A percentile compares a stretch with the other conserved stretches of the same genome.
These are phyloP conservation scores for Meripilus lineatus DNA, from an alignment of 1,284 basidiomycete species.

Conservation along the genomic window DNA sequence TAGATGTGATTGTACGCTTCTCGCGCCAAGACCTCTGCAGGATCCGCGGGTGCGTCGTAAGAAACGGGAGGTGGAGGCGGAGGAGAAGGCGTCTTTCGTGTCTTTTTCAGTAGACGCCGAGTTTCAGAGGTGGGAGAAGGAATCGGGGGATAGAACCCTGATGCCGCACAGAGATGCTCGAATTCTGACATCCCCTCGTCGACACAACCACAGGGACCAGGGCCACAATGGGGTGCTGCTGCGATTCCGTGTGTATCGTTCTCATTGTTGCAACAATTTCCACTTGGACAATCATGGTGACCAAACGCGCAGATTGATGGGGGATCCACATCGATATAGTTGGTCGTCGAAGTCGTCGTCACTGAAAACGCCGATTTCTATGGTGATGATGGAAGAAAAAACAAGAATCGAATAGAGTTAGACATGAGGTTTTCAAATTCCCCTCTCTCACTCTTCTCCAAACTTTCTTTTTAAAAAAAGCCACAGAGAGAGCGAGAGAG, in stretches of 20 bases:
- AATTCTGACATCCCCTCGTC: too few species aligned
- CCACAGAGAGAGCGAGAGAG: neutral
- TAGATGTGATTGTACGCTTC: slow-evolving; percentile 28
- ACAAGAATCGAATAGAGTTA: neutral
- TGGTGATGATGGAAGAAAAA: neutral
- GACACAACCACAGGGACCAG: too few species aligned
- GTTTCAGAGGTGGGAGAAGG: neutral
- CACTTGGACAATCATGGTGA: too few species aligned
- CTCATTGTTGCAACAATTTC: too few species aligned
- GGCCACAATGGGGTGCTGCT: too few species aligned
- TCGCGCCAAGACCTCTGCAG: slow-evolving; percentile 27
- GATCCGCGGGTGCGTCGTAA: slow-evolving; percentile 20
- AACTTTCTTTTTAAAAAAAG: too few species aligned
- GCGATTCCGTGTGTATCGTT: too few species aligned
- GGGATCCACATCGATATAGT: slow-evolving; percentile 35
- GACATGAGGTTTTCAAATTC: too few species aligned
- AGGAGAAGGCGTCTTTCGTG: too few species aligned
- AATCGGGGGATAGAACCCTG: neutral
- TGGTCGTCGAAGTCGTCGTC: slow-evolving; percentile 46
- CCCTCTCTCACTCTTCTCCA: too few species aligned
- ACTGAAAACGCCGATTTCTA: slow-evolving; percentile 48
- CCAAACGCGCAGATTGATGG: slow-evolving; percentile 14
- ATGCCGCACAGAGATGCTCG: too few species aligned
- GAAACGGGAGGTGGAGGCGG: slow-evolving; percentile 11
- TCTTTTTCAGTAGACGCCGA: slow-evolving; percentile 11